Base-by-base conservation (phyloP, 805 yeast genomes). In the Cyberlindnera galapagoensis region DNA sequence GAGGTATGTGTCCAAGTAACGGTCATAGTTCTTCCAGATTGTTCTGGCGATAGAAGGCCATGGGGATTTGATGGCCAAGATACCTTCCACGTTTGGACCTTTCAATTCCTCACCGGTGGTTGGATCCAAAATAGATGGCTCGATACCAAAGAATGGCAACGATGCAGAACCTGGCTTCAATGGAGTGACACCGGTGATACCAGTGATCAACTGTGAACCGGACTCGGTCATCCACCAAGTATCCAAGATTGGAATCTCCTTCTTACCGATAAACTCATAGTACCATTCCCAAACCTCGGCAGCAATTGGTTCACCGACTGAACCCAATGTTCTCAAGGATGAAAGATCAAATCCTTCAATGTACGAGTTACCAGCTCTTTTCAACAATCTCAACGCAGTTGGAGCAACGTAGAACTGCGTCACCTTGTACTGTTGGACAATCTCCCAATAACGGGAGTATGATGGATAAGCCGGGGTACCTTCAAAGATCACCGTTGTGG, bases 221-320 rank as follows among this genome's bases (percentile, higher is more conserved):
- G 85, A 74, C 60, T 83, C 94, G 4, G 94, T 83, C 65, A 81
- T 88, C 94, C 94, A 83, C 67, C 81, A 82, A 22, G 94, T 83
- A 60, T 83, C 94, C 50, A 80, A 67, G 41, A 83, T 36, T 74
- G 54, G 81, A 80, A 49, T 82, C 73, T 56, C 78, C 64, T 33
- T 74, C 71, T 53, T 71, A 49, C 90, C 92, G 48, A 81, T 73
- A 46, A 70, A 65, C 43, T 77, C 80, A 52, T 74, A 72, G 57
- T 80, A 81, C 92, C 92, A 81, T 54, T 80, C 86, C 92, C 92
- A 81, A 41, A 81, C 79, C 51, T 81, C 92, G 24, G 87, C 80
- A 26, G 87, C 80, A 48, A 81, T 81, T 46, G 92, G 92, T 57
- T 81, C 92, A 62, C 92, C 92, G 31, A 81, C 92, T 14, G 90